Conservation (phyloP, 2,329 filamentous ascomycete genomes). For the Fusarium penzigii region DNA sequence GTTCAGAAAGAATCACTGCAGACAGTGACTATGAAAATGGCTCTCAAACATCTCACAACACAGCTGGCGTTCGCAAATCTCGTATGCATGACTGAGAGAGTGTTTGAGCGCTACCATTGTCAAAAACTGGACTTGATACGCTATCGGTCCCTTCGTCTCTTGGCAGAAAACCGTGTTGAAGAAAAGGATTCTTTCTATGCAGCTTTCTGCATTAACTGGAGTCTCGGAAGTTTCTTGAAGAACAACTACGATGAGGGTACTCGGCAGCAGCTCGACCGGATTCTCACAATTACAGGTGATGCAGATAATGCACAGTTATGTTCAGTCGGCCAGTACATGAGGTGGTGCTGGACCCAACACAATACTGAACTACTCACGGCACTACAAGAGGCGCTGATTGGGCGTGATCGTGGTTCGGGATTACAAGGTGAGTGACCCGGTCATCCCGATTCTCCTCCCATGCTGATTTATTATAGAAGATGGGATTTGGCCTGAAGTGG, state of each 20-base stretch:
- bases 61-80: background rate
- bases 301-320: background rate
- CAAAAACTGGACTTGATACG: background rate
- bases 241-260: slow-evolving; percentile 2
- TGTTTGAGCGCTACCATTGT: background rate
- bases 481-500: background rate
- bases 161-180: background rate
- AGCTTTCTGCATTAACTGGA: background rate
- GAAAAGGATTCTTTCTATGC: background rate
- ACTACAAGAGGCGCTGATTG: background rate
- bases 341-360: background rate
- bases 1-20: background rate
- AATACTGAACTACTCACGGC: background rate
- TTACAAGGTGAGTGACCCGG: too few relatives aligned
- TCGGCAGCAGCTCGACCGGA: background rate
- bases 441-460: background rate
- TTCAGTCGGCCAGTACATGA: background rate
- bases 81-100: background rate
- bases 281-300: background rate
- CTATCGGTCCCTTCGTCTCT: background rate
- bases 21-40: background rate
- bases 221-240: background rate
- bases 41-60: background rate
- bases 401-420: too few relatives aligned
- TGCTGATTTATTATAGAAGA: background rate